A percentile compares a stretch with the other conserved stretches of the same genome.
Conservation (phyloP, 495 filamentous ascomycete genomes). For the Jackrogersella minutella region DNA sequence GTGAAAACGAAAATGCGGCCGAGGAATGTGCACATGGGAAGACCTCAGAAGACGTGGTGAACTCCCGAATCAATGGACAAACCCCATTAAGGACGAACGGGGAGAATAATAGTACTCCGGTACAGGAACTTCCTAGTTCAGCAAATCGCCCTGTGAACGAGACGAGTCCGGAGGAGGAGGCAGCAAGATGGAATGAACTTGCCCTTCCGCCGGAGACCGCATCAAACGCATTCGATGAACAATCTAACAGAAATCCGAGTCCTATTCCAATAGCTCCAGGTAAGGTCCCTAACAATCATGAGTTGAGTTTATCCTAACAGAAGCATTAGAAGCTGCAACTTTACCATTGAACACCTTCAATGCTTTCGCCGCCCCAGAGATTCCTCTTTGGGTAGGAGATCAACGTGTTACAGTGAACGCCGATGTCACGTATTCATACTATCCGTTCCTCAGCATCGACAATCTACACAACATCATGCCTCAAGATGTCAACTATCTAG, state of each 20-base stretch:
- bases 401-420: slow-evolving; percentile 40
- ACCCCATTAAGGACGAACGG: slow-evolving; percentile 23
- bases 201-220: slow-evolving; percentile 1
- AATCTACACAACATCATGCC: slow-evolving; percentile 49
- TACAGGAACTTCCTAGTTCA: slow-evolving; percentile 20
- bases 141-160: slow-evolving; percentile 17
- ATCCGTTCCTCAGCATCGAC: slow-evolving; percentile 50
- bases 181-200: slow-evolving; percentile 11
- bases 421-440: slow-evolving; percentile 48
- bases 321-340: slow-evolving; percentile 21
- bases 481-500: slow-evolving; percentile 56
- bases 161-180: slow-evolving; percentile 8
- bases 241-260: slow-evolving; percentile 22
- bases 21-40: slow-evolving; percentile 35
- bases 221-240: slow-evolving; percentile 11
- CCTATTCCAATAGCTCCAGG: slow-evolving; percentile 22
- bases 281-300: slow-evolving; percentile 3
- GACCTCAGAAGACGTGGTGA: slow-evolving; percentile 36
- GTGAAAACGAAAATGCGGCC: slow-evolving; percentile 31
- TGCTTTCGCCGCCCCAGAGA: slow-evolving; percentile 34
- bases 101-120: slow-evolving; percentile 13
- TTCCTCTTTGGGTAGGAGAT: slow-evolving; percentile 38
- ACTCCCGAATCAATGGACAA: slow-evolving; percentile 35
- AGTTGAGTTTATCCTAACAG: neutral
- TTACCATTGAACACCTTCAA: slow-evolving; percentile 40